Base-by-base conservation (phyloP, 2,329 filamentous ascomycete species). In the Leptographium procerum region DNA sequence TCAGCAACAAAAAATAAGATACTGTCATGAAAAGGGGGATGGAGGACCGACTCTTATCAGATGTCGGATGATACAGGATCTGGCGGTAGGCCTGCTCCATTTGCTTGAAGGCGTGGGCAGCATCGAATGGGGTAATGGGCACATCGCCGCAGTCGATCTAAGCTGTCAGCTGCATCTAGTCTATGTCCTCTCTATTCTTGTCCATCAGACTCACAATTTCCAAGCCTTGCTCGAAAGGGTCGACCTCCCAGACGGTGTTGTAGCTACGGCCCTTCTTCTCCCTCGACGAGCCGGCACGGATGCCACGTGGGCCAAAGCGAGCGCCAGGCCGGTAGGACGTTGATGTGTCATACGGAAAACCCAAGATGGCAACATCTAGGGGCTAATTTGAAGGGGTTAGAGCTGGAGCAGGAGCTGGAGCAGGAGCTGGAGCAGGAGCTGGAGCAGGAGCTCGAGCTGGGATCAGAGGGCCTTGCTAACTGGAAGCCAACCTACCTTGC, bases 111-210 rank as follows among this genome's bases (percentile, higher is more conserved):
- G 63, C 63, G n/a, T 62, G 62, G 8, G 57, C 61, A 7, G 60
- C 60, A 43, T 65, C 63, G 47, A 65, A 62, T 4, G 63, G 62
- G 1, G 62, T 62, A n/a, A 65, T 59, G 34, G 63, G 63, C 9
- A 65, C 54, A 26, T 65, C 62, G 19, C 63, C 63, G 53, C 63
- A 65, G 53, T 65, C 63, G 52, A 65, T 55, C 56, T 58, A 16
- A 10, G 19, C 9, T 16, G 40, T 43, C 8, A 43, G 40, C 19
- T 43, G 19, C 40, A n/a, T n/a, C 24, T 48, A 13, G 11, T 9
- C 6, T 26, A 5, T 24, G 9, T 7, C 16, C 40, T 43, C n/a
- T 19, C 14, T 26, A 24, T 10, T 4, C n/a, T n/a, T n/a, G n/a
- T n/a, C n/a, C n/a, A n/a, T n/a, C n/a, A n/a, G n/a, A 33, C 56